phyloP scores from a whole-genome alignment of 768 basidiomycete species.

The Zangia roseola region DNA sequence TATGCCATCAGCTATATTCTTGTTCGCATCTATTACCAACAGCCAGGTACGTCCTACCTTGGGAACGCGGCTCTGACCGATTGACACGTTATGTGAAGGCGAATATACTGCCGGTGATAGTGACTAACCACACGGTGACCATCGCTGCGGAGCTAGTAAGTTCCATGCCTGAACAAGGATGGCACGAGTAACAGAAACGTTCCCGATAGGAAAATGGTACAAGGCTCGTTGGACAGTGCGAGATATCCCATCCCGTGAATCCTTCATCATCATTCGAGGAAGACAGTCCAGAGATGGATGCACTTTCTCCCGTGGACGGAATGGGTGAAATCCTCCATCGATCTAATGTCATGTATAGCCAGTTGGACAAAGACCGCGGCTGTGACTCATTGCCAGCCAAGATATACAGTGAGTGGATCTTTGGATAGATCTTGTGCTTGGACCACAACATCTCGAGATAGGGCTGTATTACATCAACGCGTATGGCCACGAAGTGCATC shows the following conservation, averaged over 20 bases:
- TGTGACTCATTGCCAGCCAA: slow-evolving; percentile 58
- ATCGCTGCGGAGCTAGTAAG: slow-evolving; percentile 84
- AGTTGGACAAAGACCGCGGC: slow-evolving; percentile 44
- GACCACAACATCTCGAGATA: slow-evolving; percentile 28
- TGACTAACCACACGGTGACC: slow-evolving; percentile 94
- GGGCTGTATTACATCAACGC: slow-evolving; percentile 87
- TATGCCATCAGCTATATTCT: slow-evolving; percentile 88
- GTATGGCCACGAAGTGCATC: slow-evolving; percentile 91
- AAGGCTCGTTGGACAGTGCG: slow-evolving; percentile 86
- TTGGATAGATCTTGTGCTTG: slow-evolving; percentile 10
- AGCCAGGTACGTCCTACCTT: slow-evolving; percentile 49
- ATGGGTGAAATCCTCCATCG: slow-evolving; percentile 48
- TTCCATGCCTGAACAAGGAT: slow-evolving; percentile 49
- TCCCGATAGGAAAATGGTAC: slow-evolving; percentile 63
- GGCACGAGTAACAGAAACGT: slow-evolving; percentile 20
- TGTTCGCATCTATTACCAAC: slow-evolving; percentile 89
- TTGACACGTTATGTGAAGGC: slow-evolving; percentile 41
- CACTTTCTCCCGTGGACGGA: slow-evolving; percentile 51
- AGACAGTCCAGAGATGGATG: slow-evolving; percentile 33
- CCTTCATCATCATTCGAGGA: slow-evolving; percentile 29
- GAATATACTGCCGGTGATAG: slow-evolving; percentile 84
- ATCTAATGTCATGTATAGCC: slow-evolving; percentile 68
- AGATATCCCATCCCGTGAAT: slow-evolving; percentile 83
- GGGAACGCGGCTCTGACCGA: slow-evolving; percentile 9
- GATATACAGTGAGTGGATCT: slow-evolving; percentile 56